A percentile compares a stretch with the other conserved stretches of the same genome.
Evolutionary conservation across 192 early-diverging fungal species (phyloP).

Genomic region (Entomortierella beljakovae): DNA sequence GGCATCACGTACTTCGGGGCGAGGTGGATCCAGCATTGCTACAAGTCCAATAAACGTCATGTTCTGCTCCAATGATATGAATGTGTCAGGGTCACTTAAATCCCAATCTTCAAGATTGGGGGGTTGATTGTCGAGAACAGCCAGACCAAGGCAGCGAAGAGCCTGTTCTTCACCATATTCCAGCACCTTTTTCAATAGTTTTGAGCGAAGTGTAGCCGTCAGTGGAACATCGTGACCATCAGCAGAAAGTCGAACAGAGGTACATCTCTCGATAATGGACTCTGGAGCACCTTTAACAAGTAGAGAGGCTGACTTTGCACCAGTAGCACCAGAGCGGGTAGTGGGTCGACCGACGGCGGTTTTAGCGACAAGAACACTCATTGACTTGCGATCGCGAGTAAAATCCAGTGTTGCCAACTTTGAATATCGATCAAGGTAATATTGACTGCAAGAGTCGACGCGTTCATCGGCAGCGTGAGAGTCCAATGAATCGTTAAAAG

Average conservation of each 20-base stretch:
- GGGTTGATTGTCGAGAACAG: conserved; percentile 60
- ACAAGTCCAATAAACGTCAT: conserved; percentile 89
- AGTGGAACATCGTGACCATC: conserved; percentile 65
- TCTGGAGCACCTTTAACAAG: conserved; percentile 98
- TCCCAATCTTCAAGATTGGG: conserved; percentile 44
- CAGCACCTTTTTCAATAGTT: conserved; percentile 72
- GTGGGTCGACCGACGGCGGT: conserved; percentile 30
- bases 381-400: conserved; percentile 97
- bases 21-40: conserved; percentile 94
- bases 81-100: conserved; percentile 55
- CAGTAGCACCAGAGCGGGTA: conserved; percentile 34
- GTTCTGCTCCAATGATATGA: conserved; percentile 66
- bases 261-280: conserved; percentile 88
- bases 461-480: conserved; percentile 85
- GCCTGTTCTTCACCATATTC: conserved; percentile 81
- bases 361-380: conserved; percentile 85
- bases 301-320: conserved; percentile 59
- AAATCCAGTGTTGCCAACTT: conserved; percentile 85
- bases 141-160: conserved; percentile 91
- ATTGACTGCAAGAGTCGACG: conserved; percentile 83
- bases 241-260: conserved; percentile 62
- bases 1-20: conserved; percentile 70
- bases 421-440: conserved; percentile 69
- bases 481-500: conserved; percentile 55
- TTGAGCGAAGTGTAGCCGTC: conserved; percentile 68